phyloP scores from a whole-genome alignment of 2,329 filamentous ascomycete species.

The Neurospora sp. region DNA sequence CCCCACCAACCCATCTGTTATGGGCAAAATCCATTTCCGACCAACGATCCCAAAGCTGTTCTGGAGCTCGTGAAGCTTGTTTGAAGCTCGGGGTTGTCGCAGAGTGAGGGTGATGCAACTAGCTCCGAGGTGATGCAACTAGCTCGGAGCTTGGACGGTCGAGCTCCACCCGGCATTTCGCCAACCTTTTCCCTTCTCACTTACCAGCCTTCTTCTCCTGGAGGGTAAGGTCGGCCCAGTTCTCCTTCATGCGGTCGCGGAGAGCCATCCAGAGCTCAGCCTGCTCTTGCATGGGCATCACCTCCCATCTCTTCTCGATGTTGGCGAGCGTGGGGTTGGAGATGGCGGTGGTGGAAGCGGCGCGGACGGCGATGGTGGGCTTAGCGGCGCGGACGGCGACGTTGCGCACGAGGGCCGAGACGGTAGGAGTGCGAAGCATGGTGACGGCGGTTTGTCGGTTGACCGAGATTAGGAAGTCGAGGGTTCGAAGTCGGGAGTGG shows the following conservation, averaged over 20 bases:
- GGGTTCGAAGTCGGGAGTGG: conserved; percentile 11
- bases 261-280: conserved; percentile 98
- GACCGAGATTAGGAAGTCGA: conserved; percentile 5
- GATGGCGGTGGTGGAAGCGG: conserved; percentile 75
- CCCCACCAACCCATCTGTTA: neutral
- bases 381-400: conserved; percentile 31
- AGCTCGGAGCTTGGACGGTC: neutral
- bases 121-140: neutral
- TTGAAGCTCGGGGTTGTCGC: neutral
- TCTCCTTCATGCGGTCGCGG: conserved; percentile 96
- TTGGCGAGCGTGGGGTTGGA: conserved; percentile 95
- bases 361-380: conserved; percentile 23
- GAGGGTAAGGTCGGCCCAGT: conserved; percentile 89
- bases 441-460: conserved; percentile 15
- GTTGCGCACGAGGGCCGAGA: conserved; percentile 41
- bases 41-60: neutral
- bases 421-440: conserved; percentile 47
- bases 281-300: conserved; percentile 96
- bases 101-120: neutral
- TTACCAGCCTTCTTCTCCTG: conserved; percentile 99
- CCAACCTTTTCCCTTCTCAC: conserved; percentile 30
- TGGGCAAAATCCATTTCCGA: neutral
- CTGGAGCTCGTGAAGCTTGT: neutral
- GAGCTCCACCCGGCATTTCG: neutral
- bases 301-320: conserved; percentile 99